Base-by-base conservation (phyloP, 2,329 filamentous ascomycete genomes). In the Venturiaceae sp. region DNA sequence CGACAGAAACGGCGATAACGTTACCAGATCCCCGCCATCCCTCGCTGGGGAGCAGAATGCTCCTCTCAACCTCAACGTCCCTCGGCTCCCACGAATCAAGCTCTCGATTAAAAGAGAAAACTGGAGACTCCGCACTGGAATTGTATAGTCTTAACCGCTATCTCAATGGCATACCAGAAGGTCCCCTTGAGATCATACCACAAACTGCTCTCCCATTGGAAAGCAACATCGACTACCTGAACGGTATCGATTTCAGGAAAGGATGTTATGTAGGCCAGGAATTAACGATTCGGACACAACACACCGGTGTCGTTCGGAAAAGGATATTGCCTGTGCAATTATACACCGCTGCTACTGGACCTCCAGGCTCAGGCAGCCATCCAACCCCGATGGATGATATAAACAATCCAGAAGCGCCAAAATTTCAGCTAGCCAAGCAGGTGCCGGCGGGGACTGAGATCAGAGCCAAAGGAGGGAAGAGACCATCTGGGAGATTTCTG, bases 261-360 rank as follows among this genome's bases (percentile, higher is more conserved):
- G 94, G 94, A 7, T 99, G 94, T 74, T 99, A 99, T 72, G 84
- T 97, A 7, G 94, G 94, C 0, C 94, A 99, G 74, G 94, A 99
- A 72, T 80, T 99, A 63, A 97, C 94, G 1, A 96, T 97, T 63
- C 86, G 94, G 44, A 99, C 94, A 1, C 87, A 92, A 70, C 94
- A 99, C 73, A 92, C 88, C 13, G 94, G 94, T 23, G 90, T 99
- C 16, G 90, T 99, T 41, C 81, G 94, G 61, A 96, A 96, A 78
- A 82, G 94, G 54, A 83, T 97, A 54, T 71, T 99, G 56, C 94
- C 94, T 0, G 85, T 92, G 34, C 74, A 87, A 63, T 67, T 96
- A 16, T 94, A 92, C 70, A 75, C 74, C 6, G 70, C 69, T 5
- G 74, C 75, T 36, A 71, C 74, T 28, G 66, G 67, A 3, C 65